Evolutionary conservation across 140 eudicot genomes (phyloP).

Genomic region (Senecio squalidus): DNA sequence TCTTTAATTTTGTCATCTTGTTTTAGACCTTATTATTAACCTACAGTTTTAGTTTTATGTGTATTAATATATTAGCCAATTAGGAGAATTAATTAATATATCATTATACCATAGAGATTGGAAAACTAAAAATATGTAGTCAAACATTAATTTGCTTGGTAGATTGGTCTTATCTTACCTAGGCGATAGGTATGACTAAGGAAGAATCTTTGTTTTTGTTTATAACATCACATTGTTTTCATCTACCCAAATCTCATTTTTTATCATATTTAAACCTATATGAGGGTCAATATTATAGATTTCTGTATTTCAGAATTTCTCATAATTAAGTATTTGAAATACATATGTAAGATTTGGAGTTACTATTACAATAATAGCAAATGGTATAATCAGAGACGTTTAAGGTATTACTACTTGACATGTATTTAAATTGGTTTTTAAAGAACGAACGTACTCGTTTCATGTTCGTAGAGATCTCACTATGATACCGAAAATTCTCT

Average conservation of each 20-base stretch:
- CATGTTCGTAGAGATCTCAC: no score
- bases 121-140: not conserved
- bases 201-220: conserved; percentile 15
- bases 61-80: no score
- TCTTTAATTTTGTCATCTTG: no score
- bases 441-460: no score
- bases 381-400: no score
- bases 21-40: no score
- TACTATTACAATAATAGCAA: not conserved
- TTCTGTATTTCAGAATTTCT: not conserved
- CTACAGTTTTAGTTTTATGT: no score
- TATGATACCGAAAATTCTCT: no score
- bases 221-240: not conserved
- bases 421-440: no score
- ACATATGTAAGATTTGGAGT: not conserved
- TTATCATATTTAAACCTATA: not conserved
- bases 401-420: no score
- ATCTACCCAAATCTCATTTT: not conserved
- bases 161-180: conserved; percentile 5
- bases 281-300: not conserved
- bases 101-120: not conserved
- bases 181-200: conserved; percentile 2
- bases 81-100: no score
- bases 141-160: not conserved
- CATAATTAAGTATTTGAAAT: not conserved